Evolutionary conservation across 2,329 filamentous ascomycete genomes (phyloP).

Genomic region (Septoria linicola): DNA sequence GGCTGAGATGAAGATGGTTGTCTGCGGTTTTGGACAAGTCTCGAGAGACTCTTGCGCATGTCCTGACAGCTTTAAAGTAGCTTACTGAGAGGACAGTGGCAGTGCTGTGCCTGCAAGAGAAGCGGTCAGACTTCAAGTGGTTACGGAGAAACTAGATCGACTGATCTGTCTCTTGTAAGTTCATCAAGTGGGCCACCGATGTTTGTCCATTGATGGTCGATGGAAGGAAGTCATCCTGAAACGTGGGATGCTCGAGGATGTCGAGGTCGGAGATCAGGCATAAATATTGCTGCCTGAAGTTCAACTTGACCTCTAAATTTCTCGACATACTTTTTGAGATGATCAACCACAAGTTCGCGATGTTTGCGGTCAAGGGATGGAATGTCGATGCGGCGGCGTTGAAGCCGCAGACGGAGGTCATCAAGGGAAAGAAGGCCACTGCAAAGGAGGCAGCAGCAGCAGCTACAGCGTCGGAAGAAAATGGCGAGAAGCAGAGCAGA

Average conservation of each 20-base stretch:
- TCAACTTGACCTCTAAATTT: conserved; percentile 8
- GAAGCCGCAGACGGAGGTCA: conserved; percentile 63
- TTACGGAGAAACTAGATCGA: neutral
- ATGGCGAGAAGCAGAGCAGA: conserved; percentile 55
- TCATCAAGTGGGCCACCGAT: conserved; percentile 14
- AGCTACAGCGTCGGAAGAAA: conserved; percentile 32
- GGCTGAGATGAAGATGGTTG: neutral
- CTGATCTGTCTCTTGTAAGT: neutral
- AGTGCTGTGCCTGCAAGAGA: too few species aligned
- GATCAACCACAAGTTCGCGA: conserved; percentile 38
- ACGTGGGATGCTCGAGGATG: too few species aligned
- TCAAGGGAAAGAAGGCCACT: conserved; percentile 24
- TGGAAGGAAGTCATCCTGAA: neutral
- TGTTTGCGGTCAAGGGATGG: conserved; percentile 97
- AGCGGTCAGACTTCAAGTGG: too few species aligned
- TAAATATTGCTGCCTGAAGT: neutral
- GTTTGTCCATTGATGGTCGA: conserved; percentile 1
- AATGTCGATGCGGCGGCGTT: conserved; percentile 71
- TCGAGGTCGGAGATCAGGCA: neutral
- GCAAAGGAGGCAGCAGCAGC: conserved; percentile 20
- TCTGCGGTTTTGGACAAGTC: conserved; percentile 22
- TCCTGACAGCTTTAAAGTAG: neutral
- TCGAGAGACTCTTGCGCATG: conserved; percentile 23
- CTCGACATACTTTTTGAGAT: conserved; percentile 1
- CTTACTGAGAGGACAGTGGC: too few species aligned